Percentiles rank a stretch among this genome's conserved stretches.
These are phyloP conservation scores for Aspergillus udagawae DNA, from an alignment of 2,329 filamentous ascomycete genomes.

Conservation along the genomic window DNA sequence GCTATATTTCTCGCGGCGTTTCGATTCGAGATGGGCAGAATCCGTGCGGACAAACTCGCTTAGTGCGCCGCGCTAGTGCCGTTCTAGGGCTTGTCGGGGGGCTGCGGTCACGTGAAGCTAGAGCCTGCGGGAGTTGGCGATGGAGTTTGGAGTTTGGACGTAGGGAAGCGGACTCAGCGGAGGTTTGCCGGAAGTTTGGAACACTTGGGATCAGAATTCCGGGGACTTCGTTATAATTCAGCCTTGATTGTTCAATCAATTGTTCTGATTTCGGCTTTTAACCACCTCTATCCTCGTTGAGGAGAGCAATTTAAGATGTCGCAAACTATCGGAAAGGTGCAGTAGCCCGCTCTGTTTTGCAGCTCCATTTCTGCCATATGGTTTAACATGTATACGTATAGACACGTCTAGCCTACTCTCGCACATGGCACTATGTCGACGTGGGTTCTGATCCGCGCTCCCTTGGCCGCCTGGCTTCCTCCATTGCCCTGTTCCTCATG, in stretches of 20 bases:
- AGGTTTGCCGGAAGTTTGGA: background rate
- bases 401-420: conserved; percentile 94
- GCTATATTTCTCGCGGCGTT: conserved; percentile 18
- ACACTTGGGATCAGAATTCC: too few relatives aligned
- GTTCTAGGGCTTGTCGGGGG: conserved; percentile 27
- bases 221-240: background rate
- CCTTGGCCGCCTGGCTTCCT: conserved; percentile 83
- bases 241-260: background rate
- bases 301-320: conserved; percentile 33
- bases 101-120: conserved; percentile 24
- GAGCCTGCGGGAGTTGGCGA: conserved; percentile 3
- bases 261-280: conserved; percentile 8
- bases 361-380: background rate
- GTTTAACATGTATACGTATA: conserved; percentile 34
- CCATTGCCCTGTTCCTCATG: conserved; percentile 85
- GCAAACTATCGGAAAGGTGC: conserved; percentile 44
- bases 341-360: background rate
- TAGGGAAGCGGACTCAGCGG: background rate
- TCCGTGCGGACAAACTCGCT: conserved; percentile 41
- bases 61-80: conserved; percentile 31
- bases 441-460: conserved; percentile 66
- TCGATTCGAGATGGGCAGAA: conserved; percentile 29
- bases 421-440: conserved; percentile 91
- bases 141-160: conserved; percentile 7
- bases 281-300: background rate